phyloP scores from a whole-genome alignment of 441 rosid genomes.

The Breynia disticha region DNA sequence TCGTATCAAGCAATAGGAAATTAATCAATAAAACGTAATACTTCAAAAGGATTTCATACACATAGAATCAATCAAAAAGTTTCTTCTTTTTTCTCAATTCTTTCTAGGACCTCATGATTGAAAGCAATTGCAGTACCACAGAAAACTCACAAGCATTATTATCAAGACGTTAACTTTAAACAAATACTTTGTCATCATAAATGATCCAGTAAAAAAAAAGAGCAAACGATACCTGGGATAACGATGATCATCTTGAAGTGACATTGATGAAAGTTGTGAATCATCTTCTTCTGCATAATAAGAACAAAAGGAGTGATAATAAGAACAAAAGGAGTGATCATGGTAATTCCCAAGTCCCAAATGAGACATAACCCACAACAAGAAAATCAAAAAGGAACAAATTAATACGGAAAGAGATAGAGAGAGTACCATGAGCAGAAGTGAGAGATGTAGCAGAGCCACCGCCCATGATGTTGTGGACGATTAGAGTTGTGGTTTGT shows the following conservation, averaged over 20 bases:
- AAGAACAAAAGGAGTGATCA: not conserved
- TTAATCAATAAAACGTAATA: not conserved
- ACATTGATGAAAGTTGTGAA: not conserved
- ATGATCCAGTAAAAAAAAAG: not conserved
- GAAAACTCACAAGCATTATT: too few species aligned
- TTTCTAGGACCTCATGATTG: too few species aligned
- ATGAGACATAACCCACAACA: not conserved
- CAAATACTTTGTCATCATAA: not conserved
- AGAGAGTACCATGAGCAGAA: not conserved
- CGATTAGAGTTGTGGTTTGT: too few species aligned
- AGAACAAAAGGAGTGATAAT: not conserved
- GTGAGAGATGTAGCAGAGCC: not conserved
- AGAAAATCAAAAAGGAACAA: too few species aligned
- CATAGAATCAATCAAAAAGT: too few species aligned
- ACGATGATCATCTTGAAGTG: not conserved
- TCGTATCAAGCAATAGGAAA: not conserved
- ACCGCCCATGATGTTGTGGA: not conserved
- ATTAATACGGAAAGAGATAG: not conserved
- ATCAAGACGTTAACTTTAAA: too few species aligned
- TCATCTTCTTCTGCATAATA: not conserved
- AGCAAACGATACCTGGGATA: not conserved
- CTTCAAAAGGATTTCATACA: not conserved
- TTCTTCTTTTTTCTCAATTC: too few species aligned
- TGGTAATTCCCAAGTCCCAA: not conserved
- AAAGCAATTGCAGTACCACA: too few species aligned